Conservation (phyloP, 2,329 filamentous ascomycete species). For the Alternaria triticina region DNA sequence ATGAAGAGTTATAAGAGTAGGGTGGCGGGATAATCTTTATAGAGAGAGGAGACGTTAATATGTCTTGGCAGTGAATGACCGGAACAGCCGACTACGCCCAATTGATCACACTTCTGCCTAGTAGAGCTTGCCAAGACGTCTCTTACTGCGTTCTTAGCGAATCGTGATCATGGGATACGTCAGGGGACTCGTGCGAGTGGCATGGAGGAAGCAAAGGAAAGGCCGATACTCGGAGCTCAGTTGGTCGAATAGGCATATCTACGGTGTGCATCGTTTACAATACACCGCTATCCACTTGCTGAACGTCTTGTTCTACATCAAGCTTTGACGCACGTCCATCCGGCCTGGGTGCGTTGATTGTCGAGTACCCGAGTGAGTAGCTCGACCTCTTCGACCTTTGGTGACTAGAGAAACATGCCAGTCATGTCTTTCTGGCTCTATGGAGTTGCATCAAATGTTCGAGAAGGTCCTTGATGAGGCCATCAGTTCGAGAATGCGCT, state of each 20-base stretch:
- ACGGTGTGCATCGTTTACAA: neutral
- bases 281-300: neutral
- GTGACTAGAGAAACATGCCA: neutral
- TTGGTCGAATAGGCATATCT: neutral
- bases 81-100: neutral
- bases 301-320: neutral
- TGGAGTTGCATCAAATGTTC: neutral
- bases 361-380: neutral
- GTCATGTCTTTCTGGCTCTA: neutral
- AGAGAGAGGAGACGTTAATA: neutral
- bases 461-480: neutral
- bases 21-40: neutral
- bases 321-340: neutral
- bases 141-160: neutral
- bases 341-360: neutral
- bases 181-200: neutral
- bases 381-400: neutral
- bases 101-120: neutral
- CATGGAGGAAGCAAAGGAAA: neutral
- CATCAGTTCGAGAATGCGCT: neutral
- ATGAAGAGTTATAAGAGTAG: neutral
- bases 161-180: neutral
- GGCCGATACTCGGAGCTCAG: neutral
- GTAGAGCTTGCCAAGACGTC: neutral
- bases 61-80: neutral